A percentile compares a stretch with the other conserved stretches of the same genome.
These are phyloP conservation scores for Cetradonia linearis DNA, from an alignment of 495 filamentous ascomycete species.

Conservation along the genomic window DNA sequence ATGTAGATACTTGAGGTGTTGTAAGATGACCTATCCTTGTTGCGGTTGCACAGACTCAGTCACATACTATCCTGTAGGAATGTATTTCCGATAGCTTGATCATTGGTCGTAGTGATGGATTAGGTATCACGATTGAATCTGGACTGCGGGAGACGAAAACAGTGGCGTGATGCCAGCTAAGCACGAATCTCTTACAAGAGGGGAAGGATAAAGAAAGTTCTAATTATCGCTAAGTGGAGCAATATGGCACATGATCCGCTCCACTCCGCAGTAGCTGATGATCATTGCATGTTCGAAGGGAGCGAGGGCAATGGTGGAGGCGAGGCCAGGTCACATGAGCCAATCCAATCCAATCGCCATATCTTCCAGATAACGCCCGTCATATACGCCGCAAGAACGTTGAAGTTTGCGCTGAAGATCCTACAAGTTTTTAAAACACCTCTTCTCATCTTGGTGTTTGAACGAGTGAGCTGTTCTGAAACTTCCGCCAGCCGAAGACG, in stretches of 20 bases:
- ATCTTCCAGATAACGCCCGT: background rate
- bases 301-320: conserved; percentile 1
- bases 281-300: background rate
- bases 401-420: background rate
- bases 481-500: background rate
- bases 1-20: conserved; percentile 4
- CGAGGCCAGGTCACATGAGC: background rate
- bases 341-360: conserved; percentile 4
- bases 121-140: background rate
- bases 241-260: conserved; percentile 10
- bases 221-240: conserved; percentile 1
- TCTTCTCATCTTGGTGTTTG: background rate
- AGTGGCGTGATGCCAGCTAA: conserved; percentile 1
- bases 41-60: background rate
- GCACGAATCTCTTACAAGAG: background rate
- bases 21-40: background rate
- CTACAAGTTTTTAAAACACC: background rate
- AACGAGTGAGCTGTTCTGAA: background rate
- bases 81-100: background rate
- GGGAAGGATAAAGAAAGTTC: background rate
- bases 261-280: conserved; percentile 2
- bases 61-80: background rate
- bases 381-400: conserved; percentile 11
- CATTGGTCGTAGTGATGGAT: background rate
- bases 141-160: background rate